These are phyloP conservation scores for Calonectria leucothoes DNA, from an alignment of 2,329 filamentous ascomycete species.

Conservation along the genomic window DNA sequence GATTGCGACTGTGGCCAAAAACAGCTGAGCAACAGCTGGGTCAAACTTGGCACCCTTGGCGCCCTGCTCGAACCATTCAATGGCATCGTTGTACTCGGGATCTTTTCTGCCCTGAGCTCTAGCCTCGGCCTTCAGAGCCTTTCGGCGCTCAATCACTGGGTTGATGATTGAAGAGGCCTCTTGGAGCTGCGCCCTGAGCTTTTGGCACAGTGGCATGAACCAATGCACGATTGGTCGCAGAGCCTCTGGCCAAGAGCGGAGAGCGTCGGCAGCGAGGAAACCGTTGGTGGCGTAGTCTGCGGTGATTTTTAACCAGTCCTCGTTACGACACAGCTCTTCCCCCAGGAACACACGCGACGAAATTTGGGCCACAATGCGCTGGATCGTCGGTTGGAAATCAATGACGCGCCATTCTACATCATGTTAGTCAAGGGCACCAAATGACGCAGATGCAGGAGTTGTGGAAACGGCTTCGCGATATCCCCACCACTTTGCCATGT, in stretches of 20 bases:
- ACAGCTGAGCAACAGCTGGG: conserved; percentile 5
- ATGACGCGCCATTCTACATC: not conserved
- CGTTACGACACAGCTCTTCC: not conserved
- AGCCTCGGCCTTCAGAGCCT: not conserved
- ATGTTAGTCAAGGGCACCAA: not conserved
- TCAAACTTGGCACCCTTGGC: not conserved
- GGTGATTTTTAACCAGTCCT: not conserved
- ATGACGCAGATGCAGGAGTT: too few relatives aligned
- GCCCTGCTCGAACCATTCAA: conserved; percentile 10
- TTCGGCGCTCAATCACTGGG: not conserved
- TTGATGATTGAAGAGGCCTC: not conserved
- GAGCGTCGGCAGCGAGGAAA: not conserved
- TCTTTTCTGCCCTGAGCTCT: not conserved
- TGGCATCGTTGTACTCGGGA: not conserved
- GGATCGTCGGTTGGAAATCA: not conserved
- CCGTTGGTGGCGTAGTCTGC: not conserved
- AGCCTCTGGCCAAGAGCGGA: not conserved
- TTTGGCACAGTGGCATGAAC: not conserved
- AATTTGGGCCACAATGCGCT: not conserved
- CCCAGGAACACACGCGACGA: not conserved
- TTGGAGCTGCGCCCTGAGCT: not conserved
- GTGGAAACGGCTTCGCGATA: not conserved
- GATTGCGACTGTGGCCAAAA: not conserved
- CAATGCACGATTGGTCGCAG: not conserved
- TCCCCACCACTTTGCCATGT: too few relatives aligned